phyloP scores from a whole-genome alignment of 768 basidiomycete genomes.

The Termitomyces sp. region DNA sequence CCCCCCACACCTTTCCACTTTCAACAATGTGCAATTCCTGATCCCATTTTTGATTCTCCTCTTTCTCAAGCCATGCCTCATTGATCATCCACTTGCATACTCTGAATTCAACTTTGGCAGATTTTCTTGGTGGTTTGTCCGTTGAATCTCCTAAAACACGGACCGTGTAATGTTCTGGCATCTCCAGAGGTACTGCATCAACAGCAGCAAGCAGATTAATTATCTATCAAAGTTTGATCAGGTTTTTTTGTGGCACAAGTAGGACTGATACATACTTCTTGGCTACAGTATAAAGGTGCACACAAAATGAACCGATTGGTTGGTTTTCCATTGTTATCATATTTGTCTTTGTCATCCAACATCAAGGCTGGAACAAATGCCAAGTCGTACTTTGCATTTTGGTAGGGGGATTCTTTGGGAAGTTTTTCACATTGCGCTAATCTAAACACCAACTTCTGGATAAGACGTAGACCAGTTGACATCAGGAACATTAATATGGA shows the following conservation, averaged over 20 bases:
- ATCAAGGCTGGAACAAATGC: conserved; percentile 11
- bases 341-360: conserved; percentile 18
- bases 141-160: neutral
- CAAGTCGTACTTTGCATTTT: neutral
- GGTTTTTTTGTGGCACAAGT: neutral
- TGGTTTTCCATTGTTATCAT: neutral
- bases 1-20: conserved; percentile 6
- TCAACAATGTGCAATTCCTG: conserved; percentile 3
- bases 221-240: neutral
- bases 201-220: conserved; percentile 6
- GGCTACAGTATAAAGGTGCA: neutral
- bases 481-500: too few relatives aligned
- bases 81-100: conserved; percentile 22
- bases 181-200: conserved; percentile 2
- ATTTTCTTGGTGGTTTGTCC: conserved; percentile 7
- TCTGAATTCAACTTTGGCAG: conserved; percentile 5
- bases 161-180: neutral
- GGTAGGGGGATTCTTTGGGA: too few relatives aligned
- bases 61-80: conserved; percentile 12
- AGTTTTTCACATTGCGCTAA: conserved; percentile 1
- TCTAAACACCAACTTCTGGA: conserved; percentile 12
- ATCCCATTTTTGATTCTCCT: conserved; percentile 12
- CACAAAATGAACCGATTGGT: neutral
- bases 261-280: neutral
- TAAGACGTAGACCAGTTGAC: neutral